phyloP scores from a whole-genome alignment of 2,329 filamentous ascomycete species.

The Trichoderma gracile region DNA sequence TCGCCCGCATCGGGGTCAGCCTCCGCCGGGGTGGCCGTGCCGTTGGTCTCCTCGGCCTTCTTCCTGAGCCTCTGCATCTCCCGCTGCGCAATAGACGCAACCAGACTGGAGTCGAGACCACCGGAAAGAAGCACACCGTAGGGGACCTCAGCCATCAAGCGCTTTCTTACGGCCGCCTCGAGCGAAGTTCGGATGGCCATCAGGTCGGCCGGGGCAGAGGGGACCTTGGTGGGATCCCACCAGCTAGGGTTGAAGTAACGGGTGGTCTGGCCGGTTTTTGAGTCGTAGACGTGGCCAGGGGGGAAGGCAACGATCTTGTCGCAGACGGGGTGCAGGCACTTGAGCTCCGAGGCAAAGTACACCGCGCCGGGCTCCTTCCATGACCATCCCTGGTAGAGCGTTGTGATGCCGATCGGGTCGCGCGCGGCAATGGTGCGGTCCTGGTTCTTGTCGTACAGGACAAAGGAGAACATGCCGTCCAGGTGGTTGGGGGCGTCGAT shows the following conservation, averaged over 20 bases:
- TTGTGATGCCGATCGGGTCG: slow-evolving; percentile 96
- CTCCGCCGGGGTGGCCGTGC: slow-evolving; percentile 39
- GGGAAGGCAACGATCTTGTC: slow-evolving; percentile 94
- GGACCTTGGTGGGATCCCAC: slow-evolving; percentile 82
- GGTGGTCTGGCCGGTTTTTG: slow-evolving; percentile 78
- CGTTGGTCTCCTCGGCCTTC: slow-evolving; percentile 55
- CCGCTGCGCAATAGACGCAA: slow-evolving; percentile 91
- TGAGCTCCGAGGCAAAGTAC: slow-evolving; percentile 97
- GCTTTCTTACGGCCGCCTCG: slow-evolving; percentile 90
- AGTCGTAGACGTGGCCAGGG: slow-evolving; percentile 94
- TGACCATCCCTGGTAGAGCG: slow-evolving; percentile 92
- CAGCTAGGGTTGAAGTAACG: slow-evolving; percentile 91
- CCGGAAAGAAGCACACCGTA: slow-evolving; percentile 96
- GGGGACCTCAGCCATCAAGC: slow-evolving; percentile 97
- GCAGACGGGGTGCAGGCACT: slow-evolving; percentile 89
- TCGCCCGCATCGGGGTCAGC: slow-evolving; percentile 62
- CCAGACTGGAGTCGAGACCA: slow-evolving; percentile 91
- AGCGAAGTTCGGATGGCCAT: slow-evolving; percentile 78
- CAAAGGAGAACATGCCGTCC: slow-evolving; percentile 99
- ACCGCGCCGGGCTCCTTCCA: slow-evolving; percentile 79
- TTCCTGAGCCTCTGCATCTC: slow-evolving; percentile 80
- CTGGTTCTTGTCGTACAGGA: slow-evolving; percentile 92
- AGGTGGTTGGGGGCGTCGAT: slow-evolving; percentile 89
- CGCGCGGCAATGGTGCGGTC: slow-evolving; percentile 91
- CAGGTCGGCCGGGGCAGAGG: slow-evolving; percentile 77